Conservation (phyloP, 257 asterid genomes). For the Forsythia suspensa region DNA sequence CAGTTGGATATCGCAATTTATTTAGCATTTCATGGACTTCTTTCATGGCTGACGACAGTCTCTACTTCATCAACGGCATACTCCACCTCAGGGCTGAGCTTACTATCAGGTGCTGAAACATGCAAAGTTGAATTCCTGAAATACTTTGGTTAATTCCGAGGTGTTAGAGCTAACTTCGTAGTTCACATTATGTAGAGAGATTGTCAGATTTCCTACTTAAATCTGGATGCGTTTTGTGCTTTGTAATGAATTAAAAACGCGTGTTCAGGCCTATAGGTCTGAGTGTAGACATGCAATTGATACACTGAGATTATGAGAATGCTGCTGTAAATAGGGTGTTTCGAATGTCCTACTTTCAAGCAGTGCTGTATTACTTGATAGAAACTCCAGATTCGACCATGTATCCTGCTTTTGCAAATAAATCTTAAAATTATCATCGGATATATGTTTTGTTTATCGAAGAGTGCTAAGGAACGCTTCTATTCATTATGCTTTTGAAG, state of each 20-base stretch:
- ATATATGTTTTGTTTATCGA: background rate
- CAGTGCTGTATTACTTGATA: no score
- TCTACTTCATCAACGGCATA: conserved; percentile 59
- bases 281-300: background rate
- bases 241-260: background rate
- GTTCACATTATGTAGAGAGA: background rate
- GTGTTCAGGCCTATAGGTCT: no score
- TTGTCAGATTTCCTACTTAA: background rate
- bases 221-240: background rate
- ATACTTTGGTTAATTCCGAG: background rate
- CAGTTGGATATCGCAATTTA: conserved; percentile 82
- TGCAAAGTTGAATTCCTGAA: background rate
- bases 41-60: conserved; percentile 83
- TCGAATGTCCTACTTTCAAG: no score
- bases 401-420: background rate
- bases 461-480: background rate
- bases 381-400: no score
- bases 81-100: conserved; percentile 92
- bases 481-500: background rate
- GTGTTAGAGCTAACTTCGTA: background rate
- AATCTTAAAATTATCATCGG: background rate
- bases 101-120: conserved; percentile 52
- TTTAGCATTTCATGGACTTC: conserved; percentile 77
- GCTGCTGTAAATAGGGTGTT: background rate
- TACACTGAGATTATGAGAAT: background rate